Evolutionary conservation across 257 asterid genomes (phyloP).

Genomic region (Nicotiana noctiflora): DNA sequence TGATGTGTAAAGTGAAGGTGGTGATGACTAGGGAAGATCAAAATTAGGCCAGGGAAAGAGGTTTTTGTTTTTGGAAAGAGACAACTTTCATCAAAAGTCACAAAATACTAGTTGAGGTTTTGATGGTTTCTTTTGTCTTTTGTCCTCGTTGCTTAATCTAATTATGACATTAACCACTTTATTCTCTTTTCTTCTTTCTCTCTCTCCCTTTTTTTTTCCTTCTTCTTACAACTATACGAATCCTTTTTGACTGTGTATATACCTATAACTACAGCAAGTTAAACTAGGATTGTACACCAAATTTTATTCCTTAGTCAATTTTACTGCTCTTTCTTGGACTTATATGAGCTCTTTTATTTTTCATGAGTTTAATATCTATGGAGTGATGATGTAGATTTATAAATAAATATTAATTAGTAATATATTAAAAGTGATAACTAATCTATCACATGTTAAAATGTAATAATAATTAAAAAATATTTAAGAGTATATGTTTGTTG

Average conservation of each 20-base stretch:
- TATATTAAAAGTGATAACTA: too few species aligned
- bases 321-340: background rate
- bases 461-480: too few species aligned
- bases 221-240: too few species aligned
- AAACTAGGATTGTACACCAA: background rate
- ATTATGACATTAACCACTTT: constrained; percentile 7
- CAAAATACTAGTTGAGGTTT: constrained; percentile 28
- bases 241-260: background rate
- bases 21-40: constrained; percentile 13
- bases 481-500: too few species aligned
- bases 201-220: too few species aligned
- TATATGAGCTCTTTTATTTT: background rate
- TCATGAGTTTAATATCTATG: too few species aligned
- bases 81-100: constrained; percentile 41
- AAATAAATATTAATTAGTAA: too few species aligned
- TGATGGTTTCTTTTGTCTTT: constrained; percentile 30
- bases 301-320: background rate
- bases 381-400: too few species aligned
- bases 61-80: constrained; percentile 34
- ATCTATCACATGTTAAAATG: too few species aligned
- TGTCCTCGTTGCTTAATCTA: constrained; percentile 6
- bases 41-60: constrained; percentile 4
- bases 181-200: background rate
- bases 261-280: background rate
- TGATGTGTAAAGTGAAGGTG: constrained; percentile 33